phyloP scores from a whole-genome alignment of 495 filamentous ascomycete genomes.

The Hypoxylon lienhwacheense region DNA sequence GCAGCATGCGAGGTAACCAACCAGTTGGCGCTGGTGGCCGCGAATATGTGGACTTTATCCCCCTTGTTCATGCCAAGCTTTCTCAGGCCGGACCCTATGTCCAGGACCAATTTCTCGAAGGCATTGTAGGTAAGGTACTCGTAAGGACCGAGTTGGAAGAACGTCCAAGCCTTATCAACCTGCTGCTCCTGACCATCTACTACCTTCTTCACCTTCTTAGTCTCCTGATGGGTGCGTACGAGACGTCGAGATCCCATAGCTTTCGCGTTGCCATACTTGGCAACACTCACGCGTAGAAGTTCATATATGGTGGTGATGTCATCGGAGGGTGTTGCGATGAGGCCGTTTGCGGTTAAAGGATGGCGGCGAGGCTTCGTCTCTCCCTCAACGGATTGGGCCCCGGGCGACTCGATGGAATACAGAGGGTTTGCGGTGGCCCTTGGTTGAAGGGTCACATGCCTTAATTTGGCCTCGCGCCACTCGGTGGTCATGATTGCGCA shows the following conservation, averaged over 20 bases:
- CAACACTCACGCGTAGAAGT: conserved; percentile 74
- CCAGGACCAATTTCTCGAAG: conserved; percentile 74
- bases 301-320: conserved; percentile 85
- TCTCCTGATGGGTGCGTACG: conserved; percentile 84
- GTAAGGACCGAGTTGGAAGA: conserved; percentile 90
- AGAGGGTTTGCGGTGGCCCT: conserved; percentile 58
- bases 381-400: conserved; percentile 69
- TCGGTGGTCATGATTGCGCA: conserved; percentile 27
- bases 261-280: conserved; percentile 86
- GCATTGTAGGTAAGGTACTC: conserved; percentile 85
- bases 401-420: conserved; percentile 79
- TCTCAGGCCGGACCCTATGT: conserved; percentile 75
- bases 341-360: conserved; percentile 67
- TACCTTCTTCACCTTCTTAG: conserved; percentile 96
- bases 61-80: conserved; percentile 75
- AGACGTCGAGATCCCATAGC: conserved; percentile 78
- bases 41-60: conserved; percentile 84
- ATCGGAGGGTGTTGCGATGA: conserved; percentile 65
- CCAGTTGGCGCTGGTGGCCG: conserved; percentile 84
- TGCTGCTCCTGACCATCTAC: conserved; percentile 86
- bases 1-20: conserved; percentile 71
- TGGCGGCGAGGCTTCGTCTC: conserved; percentile 90
- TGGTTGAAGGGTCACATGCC: conserved; percentile 63
- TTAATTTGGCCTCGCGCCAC: conserved; percentile 47
- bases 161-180: conserved; percentile 95